Evolutionary conservation across 1,139 yeast species (phyloP), one percentile per base, ranked within the genome.

Genomic region (Blastobotrys malaysiensis): DNA sequence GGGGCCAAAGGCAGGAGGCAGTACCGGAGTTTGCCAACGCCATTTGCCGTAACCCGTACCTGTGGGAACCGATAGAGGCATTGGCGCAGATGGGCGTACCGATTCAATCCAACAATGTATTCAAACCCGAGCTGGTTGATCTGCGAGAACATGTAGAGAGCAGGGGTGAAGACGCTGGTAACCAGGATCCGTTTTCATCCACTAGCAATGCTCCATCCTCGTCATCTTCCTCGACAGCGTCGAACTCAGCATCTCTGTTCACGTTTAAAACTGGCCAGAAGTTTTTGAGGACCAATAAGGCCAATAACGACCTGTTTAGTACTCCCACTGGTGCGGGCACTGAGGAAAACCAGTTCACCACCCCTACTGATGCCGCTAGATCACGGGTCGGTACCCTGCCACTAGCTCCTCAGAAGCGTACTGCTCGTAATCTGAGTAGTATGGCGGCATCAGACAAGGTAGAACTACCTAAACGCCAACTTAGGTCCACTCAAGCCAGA

Each of bases 11-110:
- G 7, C 81, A 83, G 59, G 81, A 83, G 57, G 84, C 95, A 54
- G 80, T 86, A 0, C 73, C 84, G 51, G 79, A 82, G 63, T 88
- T 84, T 68, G 79, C 88, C 0, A 80, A 79, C 60, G 88, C 95
- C 0, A 74, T 89, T 55, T 80, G 81, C 57, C 70, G 77, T 56
- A 88, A 93, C 66, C 96, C 95, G 22, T 88, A 77, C 66, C 77
- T 89, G 51, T 90, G 95, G 79, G 97, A 89, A 65, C 91, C 97
- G 0, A 82, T 88, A 59, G 89, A 86, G 62, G 84, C 84, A 46
- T 73, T 93, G 49, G 84, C 93, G 64, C 78, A 79, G 56, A 73
- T 88, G 50, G 71, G 72, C 9, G 63, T 86, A 22, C 79, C 81
- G 57, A 77, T 88, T 22, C 77, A 81, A 51, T 83, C 84, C 7